Conservation (phyloP, 2,329 filamentous ascomycete genomes). For the Verticillium zaregamsianum region DNA sequence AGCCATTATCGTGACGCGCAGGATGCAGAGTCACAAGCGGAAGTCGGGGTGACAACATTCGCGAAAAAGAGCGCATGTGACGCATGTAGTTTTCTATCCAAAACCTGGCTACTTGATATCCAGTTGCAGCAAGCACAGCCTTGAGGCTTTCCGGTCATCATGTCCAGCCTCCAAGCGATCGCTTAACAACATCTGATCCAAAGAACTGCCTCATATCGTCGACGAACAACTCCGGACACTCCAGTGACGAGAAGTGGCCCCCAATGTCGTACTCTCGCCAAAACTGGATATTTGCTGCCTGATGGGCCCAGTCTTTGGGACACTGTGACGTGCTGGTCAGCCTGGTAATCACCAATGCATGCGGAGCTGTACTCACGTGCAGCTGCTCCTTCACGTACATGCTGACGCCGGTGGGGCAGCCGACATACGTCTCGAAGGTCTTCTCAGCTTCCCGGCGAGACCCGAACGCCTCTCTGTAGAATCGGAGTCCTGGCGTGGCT, state of each 20-base stretch:
- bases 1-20: too few relatives aligned
- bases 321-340: neutral
- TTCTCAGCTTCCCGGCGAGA: conserved; percentile 1
- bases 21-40: too few relatives aligned
- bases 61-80: too few relatives aligned
- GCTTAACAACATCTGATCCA: conserved; percentile 6
- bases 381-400: conserved; percentile 1
- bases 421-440: conserved; percentile 1
- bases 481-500: conserved; percentile 2
- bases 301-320: conserved; percentile 6
- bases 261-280: conserved; percentile 7
- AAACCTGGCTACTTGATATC: too few relatives aligned
- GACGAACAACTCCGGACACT: conserved; percentile 4
- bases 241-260: conserved; percentile 7
- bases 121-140: too few relatives aligned
- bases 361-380: neutral
- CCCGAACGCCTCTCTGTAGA: conserved; percentile 10
- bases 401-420: neutral
- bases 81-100: too few relatives aligned
- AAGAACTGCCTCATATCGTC: conserved; percentile 4
- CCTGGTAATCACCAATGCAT: too few relatives aligned
- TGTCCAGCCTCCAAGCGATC: neutral
- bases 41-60: too few relatives aligned
- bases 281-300: conserved; percentile 6
- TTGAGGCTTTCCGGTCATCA: too few relatives aligned